phyloP scores from a whole-genome alignment of 805 yeast species.

The Candida boidinii region DNA sequence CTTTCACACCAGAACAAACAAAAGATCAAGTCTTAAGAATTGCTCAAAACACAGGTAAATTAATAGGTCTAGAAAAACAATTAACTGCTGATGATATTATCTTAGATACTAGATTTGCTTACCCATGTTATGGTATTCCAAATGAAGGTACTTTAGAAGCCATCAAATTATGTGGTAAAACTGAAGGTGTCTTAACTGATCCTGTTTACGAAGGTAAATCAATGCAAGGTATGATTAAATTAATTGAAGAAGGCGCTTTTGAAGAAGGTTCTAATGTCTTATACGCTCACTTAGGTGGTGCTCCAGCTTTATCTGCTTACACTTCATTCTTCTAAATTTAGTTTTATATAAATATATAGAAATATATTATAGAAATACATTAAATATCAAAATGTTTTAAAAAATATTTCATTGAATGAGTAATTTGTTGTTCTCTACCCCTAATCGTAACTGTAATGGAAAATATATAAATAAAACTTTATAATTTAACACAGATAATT shows the following conservation, averaged over 20 bases:
- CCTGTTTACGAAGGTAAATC: conserved; percentile 30
- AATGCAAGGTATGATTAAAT: conserved; percentile 24
- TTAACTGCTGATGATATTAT: conserved; percentile 17
- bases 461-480: no score
- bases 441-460: no score
- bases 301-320: conserved; percentile 25
- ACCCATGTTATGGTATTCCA: conserved; percentile 26
- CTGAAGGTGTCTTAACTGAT: conserved; percentile 28
- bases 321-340: conserved; percentile 10
- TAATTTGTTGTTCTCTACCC: no score
- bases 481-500: no score
- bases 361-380: no score
- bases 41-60: conserved; percentile 23
- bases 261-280: conserved; percentile 22
- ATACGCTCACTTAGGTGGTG: conserved; percentile 25
- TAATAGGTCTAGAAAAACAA: conserved; percentile 20
- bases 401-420: no score
- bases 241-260: conserved; percentile 18
- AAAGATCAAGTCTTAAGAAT: conserved; percentile 25
- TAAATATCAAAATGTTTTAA: no score
- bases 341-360: no score
- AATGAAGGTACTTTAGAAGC: conserved; percentile 28
- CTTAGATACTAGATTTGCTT: conserved; percentile 24
- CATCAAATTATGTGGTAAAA: conserved; percentile 24
- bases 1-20: conserved; percentile 27